Evolutionary conservation across 179 eudicot species (phyloP), one percentile per base, ranked within the genome.

Genomic region (Beta corolliflora): DNA sequence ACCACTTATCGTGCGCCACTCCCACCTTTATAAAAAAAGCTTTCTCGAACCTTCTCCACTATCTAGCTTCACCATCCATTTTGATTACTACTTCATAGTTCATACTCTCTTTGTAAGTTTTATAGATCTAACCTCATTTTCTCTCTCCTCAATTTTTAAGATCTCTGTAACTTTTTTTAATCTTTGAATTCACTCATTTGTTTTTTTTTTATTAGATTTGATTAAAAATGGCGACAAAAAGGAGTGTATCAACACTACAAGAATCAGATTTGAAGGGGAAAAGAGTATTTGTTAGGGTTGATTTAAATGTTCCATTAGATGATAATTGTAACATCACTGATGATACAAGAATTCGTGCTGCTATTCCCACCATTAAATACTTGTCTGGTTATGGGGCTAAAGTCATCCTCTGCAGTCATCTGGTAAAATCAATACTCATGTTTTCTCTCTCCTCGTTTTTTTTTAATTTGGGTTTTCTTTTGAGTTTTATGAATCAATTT

Each of bases 301-400:
- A 92, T 87, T 81, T 94, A 76, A 92, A 94, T 69, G 97, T 94
- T 7, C 98, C 97, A 2, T 86, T 94, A 88, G 92, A 92, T 78
- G 97, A 93, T 48, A 77, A 75, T 56, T 83, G 58, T 69, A 89
- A 87, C 3, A 92, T 93, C 86, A 92, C 94, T 8, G 98, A 93
- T 82, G 93, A 91, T 81, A 91, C 94, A 10, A 88, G 93, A 54
- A 82, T 92, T 69, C 88, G 97, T 55, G 93, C 92, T 52, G 91
- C 93, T 75, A 83, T 91, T 7, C 94, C 93, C 55, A 90, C 91
- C 14, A 89, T 90, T 79, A 87, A 89, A 80, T 84, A 87, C 77
- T 79, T 89, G 87, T 87, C 87, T 63, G 73, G 54, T 71, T 18
- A 81, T 74, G 91, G 89, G 7, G 87, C 89, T 61, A 88, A 82